A percentile compares a stretch with the other conserved stretches of the same genome.
These are phyloP conservation scores for Hippophae rhamnoides DNA, from an alignment of 306 rosid species.

Conservation along the genomic window DNA sequence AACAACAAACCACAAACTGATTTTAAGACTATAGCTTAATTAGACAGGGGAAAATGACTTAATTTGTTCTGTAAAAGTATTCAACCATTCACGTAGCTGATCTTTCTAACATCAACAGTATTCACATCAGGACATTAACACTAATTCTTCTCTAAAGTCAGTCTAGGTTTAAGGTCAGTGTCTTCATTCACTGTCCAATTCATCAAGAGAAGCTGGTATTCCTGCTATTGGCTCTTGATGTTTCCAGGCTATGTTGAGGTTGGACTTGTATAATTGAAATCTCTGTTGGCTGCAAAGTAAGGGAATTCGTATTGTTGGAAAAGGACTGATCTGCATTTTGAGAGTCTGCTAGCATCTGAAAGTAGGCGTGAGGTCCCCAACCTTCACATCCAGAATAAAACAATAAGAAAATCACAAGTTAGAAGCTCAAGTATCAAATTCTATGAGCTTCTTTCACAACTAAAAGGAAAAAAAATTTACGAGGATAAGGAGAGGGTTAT, in stretches of 20 bases:
- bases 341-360: slow-evolving; percentile 60
- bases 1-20: too few species aligned
- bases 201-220: slow-evolving; percentile 44
- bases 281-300: slow-evolving; percentile 29
- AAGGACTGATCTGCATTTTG: slow-evolving; percentile 24
- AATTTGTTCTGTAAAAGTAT: too few species aligned
- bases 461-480: background rate
- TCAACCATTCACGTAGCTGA: too few species aligned
- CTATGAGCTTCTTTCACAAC: background rate
- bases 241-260: slow-evolving; percentile 21
- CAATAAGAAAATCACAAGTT: background rate
- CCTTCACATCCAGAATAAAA: slow-evolving; percentile 31
- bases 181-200: slow-evolving; percentile 37
- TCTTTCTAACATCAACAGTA: background rate
- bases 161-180: slow-evolving; percentile 14
- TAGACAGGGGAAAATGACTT: too few species aligned
- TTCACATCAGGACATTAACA: slow-evolving; percentile 26
- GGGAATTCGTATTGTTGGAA: slow-evolving; percentile 19
- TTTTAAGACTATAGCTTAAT: too few species aligned
- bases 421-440: background rate
- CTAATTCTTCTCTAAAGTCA: slow-evolving; percentile 11
- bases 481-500: too few species aligned
- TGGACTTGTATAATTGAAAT: slow-evolving; percentile 35
- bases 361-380: slow-evolving; percentile 88
- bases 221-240: slow-evolving; percentile 21